These are phyloP conservation scores for Boletales sp. DNA, from an alignment of 768 basidiomycete species.

Conservation along the genomic window DNA sequence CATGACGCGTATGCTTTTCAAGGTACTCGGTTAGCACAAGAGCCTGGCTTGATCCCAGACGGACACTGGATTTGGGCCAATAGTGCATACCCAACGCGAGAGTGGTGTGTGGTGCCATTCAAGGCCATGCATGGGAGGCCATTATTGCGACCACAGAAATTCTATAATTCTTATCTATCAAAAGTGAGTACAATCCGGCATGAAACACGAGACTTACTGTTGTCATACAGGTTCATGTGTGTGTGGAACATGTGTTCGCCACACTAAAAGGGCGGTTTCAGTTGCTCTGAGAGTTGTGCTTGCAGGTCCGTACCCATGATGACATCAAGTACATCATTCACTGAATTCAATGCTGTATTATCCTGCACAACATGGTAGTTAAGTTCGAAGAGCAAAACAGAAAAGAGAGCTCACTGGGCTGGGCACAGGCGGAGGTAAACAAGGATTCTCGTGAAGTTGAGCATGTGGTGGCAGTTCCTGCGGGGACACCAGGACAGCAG, in stretches of 20 bases:
- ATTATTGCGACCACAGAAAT: not conserved
- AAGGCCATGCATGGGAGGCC: not conserved
- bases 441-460: no score
- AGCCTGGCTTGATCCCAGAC: not conserved
- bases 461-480: no score
- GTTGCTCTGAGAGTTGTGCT: not conserved
- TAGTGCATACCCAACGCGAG: conserved; percentile 4
- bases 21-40: not conserved
- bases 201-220: no score
- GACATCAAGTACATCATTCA: not conserved
- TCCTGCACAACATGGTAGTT: conserved; percentile 11
- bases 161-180: conserved; percentile 4
- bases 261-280: conserved; percentile 5
- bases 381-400: conserved; percentile 2
- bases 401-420: not conserved
- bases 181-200: conserved; percentile 8
- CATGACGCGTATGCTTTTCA: conserved; percentile 7
- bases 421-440: not conserved
- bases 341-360: conserved; percentile 9
- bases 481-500: no score
- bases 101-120: conserved; percentile 3
- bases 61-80: conserved; percentile 12
- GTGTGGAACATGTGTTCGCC: conserved; percentile 5
- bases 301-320: not conserved
- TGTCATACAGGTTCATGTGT: not conserved